Percentiles rank a stretch among this genome's conserved stretches.
Conservation (phyloP, 225 moss, liverwort and hornwort species). For the Thuidium tamariscinum region DNA sequence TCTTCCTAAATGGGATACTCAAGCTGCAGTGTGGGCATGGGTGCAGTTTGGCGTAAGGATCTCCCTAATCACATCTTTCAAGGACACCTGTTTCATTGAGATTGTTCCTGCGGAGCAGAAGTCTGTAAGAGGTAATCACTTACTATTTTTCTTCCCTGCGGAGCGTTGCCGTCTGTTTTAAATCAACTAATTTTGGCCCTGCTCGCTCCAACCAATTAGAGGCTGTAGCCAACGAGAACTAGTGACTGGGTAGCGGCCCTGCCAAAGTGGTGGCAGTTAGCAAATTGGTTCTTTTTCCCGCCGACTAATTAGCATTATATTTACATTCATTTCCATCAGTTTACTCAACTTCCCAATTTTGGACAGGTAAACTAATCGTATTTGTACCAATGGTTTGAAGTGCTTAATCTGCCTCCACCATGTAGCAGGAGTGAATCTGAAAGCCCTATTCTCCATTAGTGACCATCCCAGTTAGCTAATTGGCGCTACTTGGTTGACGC, state of each 20-base stretch:
- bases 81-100: constrained; percentile 38
- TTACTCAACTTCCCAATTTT: not conserved
- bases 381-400: not conserved
- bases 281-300: not conserved
- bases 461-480: not conserved
- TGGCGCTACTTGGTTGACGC: not conserved
- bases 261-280: not conserved
- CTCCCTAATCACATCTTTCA: constrained; percentile 46
- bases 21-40: constrained; percentile 5
- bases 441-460: not conserved
- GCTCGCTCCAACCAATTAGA: not conserved
- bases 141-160: not conserved
- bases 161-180: not conserved
- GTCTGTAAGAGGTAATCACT: constrained; percentile 26
- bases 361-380: not conserved
- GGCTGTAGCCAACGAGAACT: not conserved
- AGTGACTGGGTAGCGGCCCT: not conserved
- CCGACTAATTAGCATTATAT: not conserved
- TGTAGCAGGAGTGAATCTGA: not conserved
- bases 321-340: not conserved
- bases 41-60: constrained; percentile 56
- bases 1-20: not conserved
- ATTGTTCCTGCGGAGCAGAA: constrained; percentile 38
- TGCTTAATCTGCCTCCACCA: not conserved
- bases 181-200: not conserved